A percentile compares a stretch with the other conserved stretches of the same genome.
Evolutionary conservation across 148 eudicot species (phyloP).

Genomic region (Cornus kousa): DNA sequence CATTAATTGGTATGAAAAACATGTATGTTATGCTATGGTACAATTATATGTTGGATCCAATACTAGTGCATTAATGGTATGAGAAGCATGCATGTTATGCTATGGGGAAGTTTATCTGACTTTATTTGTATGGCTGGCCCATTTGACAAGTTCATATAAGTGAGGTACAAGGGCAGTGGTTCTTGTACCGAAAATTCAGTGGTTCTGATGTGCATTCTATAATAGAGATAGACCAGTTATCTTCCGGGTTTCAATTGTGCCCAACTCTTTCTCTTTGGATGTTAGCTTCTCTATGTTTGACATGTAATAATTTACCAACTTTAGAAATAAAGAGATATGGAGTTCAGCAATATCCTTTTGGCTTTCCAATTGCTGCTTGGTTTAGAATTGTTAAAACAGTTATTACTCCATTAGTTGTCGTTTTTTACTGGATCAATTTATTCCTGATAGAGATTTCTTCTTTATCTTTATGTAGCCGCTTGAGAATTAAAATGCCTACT

Average conservation of each 20-base stretch:
- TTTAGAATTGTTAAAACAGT: background rate
- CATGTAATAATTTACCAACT: background rate
- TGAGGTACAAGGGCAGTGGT: background rate
- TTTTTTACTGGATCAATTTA: too few relatives aligned
- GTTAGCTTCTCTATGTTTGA: background rate
- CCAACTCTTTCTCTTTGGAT: background rate
- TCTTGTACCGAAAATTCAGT: background rate
- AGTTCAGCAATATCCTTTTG: background rate
- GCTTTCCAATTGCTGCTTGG: background rate
- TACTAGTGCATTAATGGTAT: background rate
- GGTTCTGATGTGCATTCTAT: background rate
- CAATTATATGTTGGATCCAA: background rate
- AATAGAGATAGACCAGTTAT: background rate
- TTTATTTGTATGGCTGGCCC: constrained; percentile 11
- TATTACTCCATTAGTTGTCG: background rate
- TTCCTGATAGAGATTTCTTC: background rate
- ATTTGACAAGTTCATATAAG: background rate
- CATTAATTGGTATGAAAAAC: background rate
- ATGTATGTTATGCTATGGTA: background rate
- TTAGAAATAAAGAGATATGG: background rate
- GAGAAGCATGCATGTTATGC: background rate
- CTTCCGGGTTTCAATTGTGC: background rate
- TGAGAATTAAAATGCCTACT: background rate
- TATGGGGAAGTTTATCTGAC: background rate
- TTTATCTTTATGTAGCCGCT: background rate